Evolutionary conservation across 2,329 filamentous ascomycete species (phyloP).

Genomic region (Aspergillus hortae): DNA sequence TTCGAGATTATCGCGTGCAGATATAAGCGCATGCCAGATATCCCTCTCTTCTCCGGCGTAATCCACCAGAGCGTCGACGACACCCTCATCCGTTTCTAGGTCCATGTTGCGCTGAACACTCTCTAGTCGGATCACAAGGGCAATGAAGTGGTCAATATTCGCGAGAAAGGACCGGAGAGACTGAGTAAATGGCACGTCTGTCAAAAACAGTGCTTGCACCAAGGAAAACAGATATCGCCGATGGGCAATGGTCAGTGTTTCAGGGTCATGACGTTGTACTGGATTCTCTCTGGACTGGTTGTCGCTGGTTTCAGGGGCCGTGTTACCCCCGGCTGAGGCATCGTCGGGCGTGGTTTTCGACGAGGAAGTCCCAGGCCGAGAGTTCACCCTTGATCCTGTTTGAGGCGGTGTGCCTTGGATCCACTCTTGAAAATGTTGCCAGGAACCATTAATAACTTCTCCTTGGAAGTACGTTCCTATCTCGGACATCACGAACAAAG

Average conservation of each 20-base stretch:
- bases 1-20: conserved; percentile 63
- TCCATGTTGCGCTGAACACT: conserved; percentile 74
- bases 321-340: neutral
- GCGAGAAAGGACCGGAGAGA: conserved; percentile 37
- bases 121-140: conserved; percentile 71
- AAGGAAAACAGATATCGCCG: conserved; percentile 70
- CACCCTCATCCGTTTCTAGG: conserved; percentile 76
- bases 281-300: conserved; percentile 9
- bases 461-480: conserved; percentile 85
- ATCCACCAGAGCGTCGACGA: conserved; percentile 71
- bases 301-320: conserved; percentile 6
- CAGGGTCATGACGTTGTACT: conserved; percentile 66
- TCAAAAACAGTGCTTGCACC: conserved; percentile 42
- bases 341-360: conserved; percentile 16
- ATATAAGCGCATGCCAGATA: conserved; percentile 61
- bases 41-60: conserved; percentile 69
- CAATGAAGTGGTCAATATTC: conserved; percentile 75
- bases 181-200: conserved; percentile 38
- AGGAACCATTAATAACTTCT: conserved; percentile 78
- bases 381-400: conserved; percentile 24
- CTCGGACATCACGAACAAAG: conserved; percentile 85
- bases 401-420: conserved; percentile 48
- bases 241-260: conserved; percentile 78
- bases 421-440: conserved; percentile 76
- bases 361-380: conserved; percentile 38